Conservation (phyloP, 805 yeast species). For the Candida yuanshanica region DNA sequence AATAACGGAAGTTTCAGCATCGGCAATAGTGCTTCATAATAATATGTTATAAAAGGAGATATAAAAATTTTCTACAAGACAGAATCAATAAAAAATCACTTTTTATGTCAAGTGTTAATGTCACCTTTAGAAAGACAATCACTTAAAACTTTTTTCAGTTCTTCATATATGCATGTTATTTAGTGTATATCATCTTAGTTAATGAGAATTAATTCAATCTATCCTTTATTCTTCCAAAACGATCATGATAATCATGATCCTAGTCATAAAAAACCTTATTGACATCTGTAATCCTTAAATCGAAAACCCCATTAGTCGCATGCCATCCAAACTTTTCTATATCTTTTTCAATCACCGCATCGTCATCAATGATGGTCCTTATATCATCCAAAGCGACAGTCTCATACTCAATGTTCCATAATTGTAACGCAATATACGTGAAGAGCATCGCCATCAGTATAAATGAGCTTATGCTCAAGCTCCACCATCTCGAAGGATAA, state of each 20-base stretch:
- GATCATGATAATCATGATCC: no score
- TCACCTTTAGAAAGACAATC: not conserved
- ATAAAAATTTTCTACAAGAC: not conserved
- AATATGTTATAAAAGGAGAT: not conserved
- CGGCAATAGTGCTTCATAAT: not conserved
- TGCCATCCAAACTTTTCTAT: slow-evolving; percentile 37
- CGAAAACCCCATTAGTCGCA: slow-evolving; percentile 83
- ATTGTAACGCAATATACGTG: slow-evolving; percentile 61
- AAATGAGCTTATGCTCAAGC: slow-evolving; percentile 68
- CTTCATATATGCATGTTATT: no score
- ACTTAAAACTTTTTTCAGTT: not conserved
- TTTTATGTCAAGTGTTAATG: not conserved
- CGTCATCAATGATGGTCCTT: slow-evolving; percentile 65
- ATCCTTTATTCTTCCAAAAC: no score
- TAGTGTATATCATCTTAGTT: no score
- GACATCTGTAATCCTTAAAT: slow-evolving; percentile 67
- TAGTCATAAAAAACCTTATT: slow-evolving; percentile 52
- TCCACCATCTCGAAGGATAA: slow-evolving; percentile 92
- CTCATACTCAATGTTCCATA: slow-evolving; percentile 71
- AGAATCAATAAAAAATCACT: not conserved
- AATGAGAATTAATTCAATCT: no score
- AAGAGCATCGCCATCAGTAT: slow-evolving; percentile 67
- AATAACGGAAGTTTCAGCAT: slow-evolving; percentile 19
- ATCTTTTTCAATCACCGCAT: slow-evolving; percentile 27
- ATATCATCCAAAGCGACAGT: slow-evolving; percentile 55